A percentile compares a stretch with the other conserved stretches of the same genome.
phyloP scores from a whole-genome alignment of 2,329 filamentous ascomycete species.

The Rhynchosporium agropyri region DNA sequence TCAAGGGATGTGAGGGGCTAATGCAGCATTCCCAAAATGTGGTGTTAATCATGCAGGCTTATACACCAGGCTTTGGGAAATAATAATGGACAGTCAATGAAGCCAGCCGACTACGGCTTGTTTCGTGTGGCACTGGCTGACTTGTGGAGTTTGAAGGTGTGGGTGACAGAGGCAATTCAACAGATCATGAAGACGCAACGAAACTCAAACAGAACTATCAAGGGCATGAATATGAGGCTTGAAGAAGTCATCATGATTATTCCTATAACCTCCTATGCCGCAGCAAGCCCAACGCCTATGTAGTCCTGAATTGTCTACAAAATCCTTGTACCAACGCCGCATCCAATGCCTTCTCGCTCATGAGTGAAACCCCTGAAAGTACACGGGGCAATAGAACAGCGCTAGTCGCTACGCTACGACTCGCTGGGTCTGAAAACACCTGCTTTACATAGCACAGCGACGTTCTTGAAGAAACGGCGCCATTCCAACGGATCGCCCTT shows the following conservation, averaged over 20 bases:
- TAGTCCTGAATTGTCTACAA: neutral
- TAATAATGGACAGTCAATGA: too few species aligned
- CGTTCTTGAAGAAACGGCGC: conserved; percentile 94
- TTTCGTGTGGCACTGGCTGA: conserved; percentile 1
- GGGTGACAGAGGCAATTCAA: conserved; percentile 13
- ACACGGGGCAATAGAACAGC: conserved; percentile 2
- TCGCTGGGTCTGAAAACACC: conserved; percentile 65
- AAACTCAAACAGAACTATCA: neutral
- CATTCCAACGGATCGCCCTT: conserved; percentile 97
- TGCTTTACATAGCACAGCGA: conserved; percentile 86
- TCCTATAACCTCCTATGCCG: neutral
- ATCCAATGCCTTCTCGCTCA: conserved; percentile 5
- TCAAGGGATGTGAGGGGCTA: too few species aligned
- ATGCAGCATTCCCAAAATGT: too few species aligned
- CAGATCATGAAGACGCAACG: neutral
- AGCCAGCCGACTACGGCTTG: neutral
- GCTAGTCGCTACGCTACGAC: conserved; percentile 17
- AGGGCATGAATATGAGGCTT: neutral
- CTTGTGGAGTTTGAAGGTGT: conserved; percentile 13
- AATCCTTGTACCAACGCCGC: conserved; percentile 6
- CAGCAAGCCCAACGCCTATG: neutral
- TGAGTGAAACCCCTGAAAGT: neutral
- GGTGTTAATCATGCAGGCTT: too few species aligned
- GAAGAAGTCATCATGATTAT: neutral
- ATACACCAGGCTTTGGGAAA: too few species aligned